Conservation (phyloP, 2,329 filamentous ascomycete species). For the Calonectria multiphialidica region DNA sequence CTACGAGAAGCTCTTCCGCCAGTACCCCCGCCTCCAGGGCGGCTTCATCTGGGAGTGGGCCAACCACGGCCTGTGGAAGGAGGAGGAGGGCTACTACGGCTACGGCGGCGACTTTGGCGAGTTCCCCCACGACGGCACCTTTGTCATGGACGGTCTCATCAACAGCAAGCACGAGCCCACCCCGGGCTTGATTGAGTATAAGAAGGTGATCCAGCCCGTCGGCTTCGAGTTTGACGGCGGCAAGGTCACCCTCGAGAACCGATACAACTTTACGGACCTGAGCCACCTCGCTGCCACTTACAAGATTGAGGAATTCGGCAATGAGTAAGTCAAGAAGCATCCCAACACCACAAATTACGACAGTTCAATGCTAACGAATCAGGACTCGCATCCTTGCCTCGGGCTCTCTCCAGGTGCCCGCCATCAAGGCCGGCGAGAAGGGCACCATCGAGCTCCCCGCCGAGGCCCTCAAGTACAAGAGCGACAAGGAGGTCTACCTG, state of each 20-base stretch:
- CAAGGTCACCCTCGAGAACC: conserved; percentile 57
- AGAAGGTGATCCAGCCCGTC: conserved; percentile 70
- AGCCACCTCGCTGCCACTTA: conserved; percentile 57
- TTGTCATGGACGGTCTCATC: conserved; percentile 72
- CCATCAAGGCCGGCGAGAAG: conserved; percentile 53
- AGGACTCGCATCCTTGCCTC: conserved; percentile 44
- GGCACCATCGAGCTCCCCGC: conserved; percentile 49
- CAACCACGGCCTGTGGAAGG: conserved; percentile 68
- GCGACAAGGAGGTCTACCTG: conserved; percentile 56
- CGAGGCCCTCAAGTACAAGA: conserved; percentile 42
- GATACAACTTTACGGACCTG: conserved; percentile 62
- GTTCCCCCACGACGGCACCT: conserved; percentile 69
- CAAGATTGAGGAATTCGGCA: conserved; percentile 56
- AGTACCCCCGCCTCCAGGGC: conserved; percentile 72
- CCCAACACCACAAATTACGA: not conserved
- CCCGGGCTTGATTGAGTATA: conserved; percentile 67
- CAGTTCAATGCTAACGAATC: not conserved
- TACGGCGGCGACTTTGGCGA: conserved; percentile 75
- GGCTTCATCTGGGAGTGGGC: conserved; percentile 78
- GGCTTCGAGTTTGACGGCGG: conserved; percentile 52
- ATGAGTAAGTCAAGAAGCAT: conserved; percentile 51
- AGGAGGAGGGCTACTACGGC: conserved; percentile 61
- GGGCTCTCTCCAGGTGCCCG: conserved; percentile 55
- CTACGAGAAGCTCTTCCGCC: conserved; percentile 74
- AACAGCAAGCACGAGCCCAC: conserved; percentile 67